These are phyloP conservation scores for Helminthosporium solani DNA, from an alignment of 2,329 filamentous ascomycete genomes.

Conservation along the genomic window DNA sequence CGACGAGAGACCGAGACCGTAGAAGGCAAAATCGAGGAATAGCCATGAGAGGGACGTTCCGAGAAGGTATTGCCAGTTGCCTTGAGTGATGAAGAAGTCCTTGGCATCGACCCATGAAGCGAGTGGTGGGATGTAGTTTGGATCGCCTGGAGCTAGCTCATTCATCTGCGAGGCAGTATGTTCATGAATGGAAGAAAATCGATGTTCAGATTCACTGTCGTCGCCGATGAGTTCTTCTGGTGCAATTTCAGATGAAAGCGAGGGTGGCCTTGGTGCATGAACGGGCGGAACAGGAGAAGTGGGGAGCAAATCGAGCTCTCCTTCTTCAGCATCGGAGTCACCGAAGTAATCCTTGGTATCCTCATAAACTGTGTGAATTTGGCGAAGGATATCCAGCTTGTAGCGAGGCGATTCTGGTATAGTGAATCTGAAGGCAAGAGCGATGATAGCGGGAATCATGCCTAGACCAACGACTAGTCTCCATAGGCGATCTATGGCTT, in stretches of 20 bases:
- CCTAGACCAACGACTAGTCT: slow-evolving; percentile 45
- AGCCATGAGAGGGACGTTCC: slow-evolving; percentile 41
- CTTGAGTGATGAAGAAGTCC: slow-evolving; percentile 36
- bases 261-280: slow-evolving; percentile 15
- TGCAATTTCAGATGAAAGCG: slow-evolving; percentile 26
- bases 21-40: slow-evolving; percentile 41
- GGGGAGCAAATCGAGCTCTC: slow-evolving; percentile 31
- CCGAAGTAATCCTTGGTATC: slow-evolving; percentile 38
- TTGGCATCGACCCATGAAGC: slow-evolving; percentile 35
- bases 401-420: slow-evolving; percentile 46
- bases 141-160: slow-evolving; percentile 34
- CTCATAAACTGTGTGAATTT: slow-evolving; percentile 32
- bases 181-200: slow-evolving; percentile 11
- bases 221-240: slow-evolving; percentile 27
- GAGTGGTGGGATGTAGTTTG: slow-evolving; percentile 49
- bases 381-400: slow-evolving; percentile 43
- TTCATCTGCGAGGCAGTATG: slow-evolving; percentile 4
- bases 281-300: slow-evolving; percentile 5
- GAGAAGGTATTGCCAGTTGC: slow-evolving; percentile 41
- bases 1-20: slow-evolving; percentile 36
- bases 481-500: slow-evolving; percentile 43
- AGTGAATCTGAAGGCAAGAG: slow-evolving; percentile 42
- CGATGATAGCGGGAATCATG: slow-evolving; percentile 40
- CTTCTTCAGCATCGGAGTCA: slow-evolving; percentile 23
- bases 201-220: slow-evolving; percentile 27